Conservation (phyloP, 2,329 filamentous ascomycete species). For the Diplodia mutila region DNA sequence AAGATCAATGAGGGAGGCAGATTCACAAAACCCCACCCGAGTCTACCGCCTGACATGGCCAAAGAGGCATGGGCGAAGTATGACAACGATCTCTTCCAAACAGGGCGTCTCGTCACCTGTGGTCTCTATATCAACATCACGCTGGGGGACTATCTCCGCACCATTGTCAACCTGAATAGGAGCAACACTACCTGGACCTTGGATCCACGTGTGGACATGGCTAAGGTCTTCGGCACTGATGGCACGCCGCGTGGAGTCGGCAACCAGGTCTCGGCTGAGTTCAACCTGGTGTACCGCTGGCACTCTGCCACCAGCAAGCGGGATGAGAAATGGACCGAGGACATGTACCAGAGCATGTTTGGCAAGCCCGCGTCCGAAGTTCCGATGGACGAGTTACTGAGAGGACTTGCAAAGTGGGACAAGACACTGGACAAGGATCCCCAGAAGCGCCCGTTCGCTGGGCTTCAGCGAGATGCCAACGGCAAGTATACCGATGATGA, state of each 20-base stretch:
- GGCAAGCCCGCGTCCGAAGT: constrained; percentile 59
- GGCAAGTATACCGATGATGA: constrained; percentile 76
- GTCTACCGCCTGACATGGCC: constrained; percentile 37
- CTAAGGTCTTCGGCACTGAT: constrained; percentile 57
- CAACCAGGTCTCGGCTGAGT: constrained; percentile 82
- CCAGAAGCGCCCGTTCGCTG: constrained; percentile 67
- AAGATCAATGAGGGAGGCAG: constrained; percentile 80
- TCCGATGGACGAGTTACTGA: constrained; percentile 62
- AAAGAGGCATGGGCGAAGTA: constrained; percentile 44
- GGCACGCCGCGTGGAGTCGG: constrained; percentile 72
- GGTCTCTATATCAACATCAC: constrained; percentile 65
- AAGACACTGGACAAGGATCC: constrained; percentile 65
- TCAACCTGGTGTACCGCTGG: constrained; percentile 86
- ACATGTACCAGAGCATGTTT: constrained; percentile 39
- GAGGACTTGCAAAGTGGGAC: constrained; percentile 65
- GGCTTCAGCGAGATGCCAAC: constrained; percentile 65
- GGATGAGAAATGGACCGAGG: constrained; percentile 78
- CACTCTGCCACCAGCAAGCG: constrained; percentile 74
- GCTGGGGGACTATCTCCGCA: constrained; percentile 76
- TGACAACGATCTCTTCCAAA: constrained; percentile 52
- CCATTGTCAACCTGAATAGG: constrained; percentile 72
- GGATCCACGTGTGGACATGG: constrained; percentile 72
- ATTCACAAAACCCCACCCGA: constrained; percentile 66
- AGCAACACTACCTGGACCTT: constrained; percentile 78
- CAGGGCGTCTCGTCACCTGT: constrained; percentile 53